Percentiles rank a stretch among this genome's conserved stretches.
Evolutionary conservation across 257 asterid species (phyloP).

Genomic region (Fraxinus quadrangulata): DNA sequence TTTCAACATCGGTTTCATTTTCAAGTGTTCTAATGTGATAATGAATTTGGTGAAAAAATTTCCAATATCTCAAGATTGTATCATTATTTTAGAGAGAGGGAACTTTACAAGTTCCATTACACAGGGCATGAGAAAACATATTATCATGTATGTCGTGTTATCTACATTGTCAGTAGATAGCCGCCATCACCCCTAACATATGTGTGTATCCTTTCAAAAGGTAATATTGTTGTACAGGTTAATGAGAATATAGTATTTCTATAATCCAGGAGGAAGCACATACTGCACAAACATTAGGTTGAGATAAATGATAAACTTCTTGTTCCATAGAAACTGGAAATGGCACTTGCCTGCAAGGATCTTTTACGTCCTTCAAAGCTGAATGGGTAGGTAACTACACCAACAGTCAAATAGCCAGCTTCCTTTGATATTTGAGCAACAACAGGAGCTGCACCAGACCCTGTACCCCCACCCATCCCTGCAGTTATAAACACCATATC

Average conservation of each 20-base stretch:
- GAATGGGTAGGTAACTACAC: slow-evolving; percentile 96
- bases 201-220: neutral
- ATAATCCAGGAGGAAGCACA: slow-evolving; percentile 10
- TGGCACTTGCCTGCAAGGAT: slow-evolving; percentile 71
- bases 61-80: neutral
- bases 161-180: neutral
- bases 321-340: slow-evolving; percentile 13
- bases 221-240: neutral
- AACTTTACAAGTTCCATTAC: neutral
- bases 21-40: neutral
- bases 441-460: slow-evolving; percentile 98
- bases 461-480: slow-evolving; percentile 99
- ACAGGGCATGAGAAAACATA: neutral
- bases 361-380: slow-evolving; percentile 98
- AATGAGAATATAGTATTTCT: slow-evolving; percentile 8
- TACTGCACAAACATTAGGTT: neutral
- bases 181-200: neutral
- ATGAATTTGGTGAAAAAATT: neutral
- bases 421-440: slow-evolving; percentile 94
- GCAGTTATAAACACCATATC: slow-evolving; percentile 99
- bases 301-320: neutral
- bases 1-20: neutral
- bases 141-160: neutral
- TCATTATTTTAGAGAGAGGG: neutral
- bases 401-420: slow-evolving; percentile 95